Evolutionary conservation across 129 eudicot species (phyloP).

Genomic region (Tagetes erecta): DNA sequence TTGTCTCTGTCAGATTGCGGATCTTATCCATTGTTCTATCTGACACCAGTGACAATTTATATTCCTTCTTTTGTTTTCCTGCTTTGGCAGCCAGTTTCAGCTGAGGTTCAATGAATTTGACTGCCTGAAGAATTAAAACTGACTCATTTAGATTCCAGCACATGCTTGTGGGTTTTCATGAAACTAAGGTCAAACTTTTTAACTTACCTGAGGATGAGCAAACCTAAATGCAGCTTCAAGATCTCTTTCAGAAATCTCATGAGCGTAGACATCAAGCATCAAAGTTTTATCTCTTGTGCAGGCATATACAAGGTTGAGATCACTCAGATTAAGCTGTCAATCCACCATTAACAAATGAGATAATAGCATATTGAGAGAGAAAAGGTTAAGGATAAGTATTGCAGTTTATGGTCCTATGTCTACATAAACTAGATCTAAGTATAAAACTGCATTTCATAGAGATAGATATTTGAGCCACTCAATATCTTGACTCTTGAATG

Average conservation of each 20-base stretch:
- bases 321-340: conserved; percentile 81
- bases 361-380: neutral
- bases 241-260: conserved; percentile 85
- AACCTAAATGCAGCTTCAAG: conserved; percentile 84
- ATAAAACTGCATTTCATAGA: neutral
- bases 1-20: conserved; percentile 65
- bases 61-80: conserved; percentile 79
- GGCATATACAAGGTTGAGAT: conserved; percentile 90
- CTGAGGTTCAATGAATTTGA: conserved; percentile 93
- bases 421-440: conserved; percentile 3
- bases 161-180: conserved; percentile 2
- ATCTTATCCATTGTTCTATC: conserved; percentile 66
- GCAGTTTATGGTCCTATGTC: neutral
- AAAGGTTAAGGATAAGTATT: neutral
- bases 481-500: neutral
- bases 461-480: neutral
- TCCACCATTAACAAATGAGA: conserved; percentile 22
- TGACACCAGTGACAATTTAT: conserved; percentile 76
- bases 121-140: conserved; percentile 58
- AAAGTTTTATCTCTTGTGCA: conserved; percentile 91
- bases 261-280: conserved; percentile 97
- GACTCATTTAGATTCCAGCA: conserved; percentile 2
- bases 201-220: conserved; percentile 86
- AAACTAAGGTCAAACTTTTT: neutral
- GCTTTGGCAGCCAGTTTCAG: conserved; percentile 81